These are phyloP conservation scores for Colletotrichum filicis DNA, from an alignment of 2,329 filamentous ascomycete genomes.

Conservation along the genomic window DNA sequence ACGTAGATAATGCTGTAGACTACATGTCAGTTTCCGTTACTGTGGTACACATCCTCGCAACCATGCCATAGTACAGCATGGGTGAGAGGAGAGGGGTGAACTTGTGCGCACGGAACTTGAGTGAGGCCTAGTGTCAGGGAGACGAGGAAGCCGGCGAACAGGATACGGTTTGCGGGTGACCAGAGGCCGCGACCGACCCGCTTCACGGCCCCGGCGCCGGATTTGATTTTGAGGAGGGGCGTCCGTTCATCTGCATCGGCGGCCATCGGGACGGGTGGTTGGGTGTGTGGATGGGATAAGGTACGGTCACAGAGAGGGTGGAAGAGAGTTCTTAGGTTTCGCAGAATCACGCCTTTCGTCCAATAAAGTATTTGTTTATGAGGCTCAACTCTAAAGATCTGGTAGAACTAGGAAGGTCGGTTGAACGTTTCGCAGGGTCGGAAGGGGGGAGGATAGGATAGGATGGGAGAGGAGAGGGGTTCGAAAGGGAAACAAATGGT, in stretches of 20 bases:
- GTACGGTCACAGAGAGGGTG: neutral
- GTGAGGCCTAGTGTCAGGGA: constrained; percentile 62
- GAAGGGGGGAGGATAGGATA: neutral
- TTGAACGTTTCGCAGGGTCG: neutral
- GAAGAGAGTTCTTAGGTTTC: neutral
- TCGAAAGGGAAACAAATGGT: neutral
- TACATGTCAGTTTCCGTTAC: constrained; percentile 12
- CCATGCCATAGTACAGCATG: too few species aligned
- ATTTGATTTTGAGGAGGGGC: constrained; percentile 30
- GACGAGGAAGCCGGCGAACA: constrained; percentile 70
- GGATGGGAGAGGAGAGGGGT: neutral
- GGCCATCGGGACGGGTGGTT: constrained; percentile 17
- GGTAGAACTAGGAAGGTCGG: constrained; percentile 15
- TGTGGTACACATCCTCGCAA: neutral
- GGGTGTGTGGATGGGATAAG: too few species aligned
- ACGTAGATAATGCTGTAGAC: constrained; percentile 64
- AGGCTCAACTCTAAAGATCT: constrained; percentile 16
- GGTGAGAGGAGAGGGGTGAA: neutral
- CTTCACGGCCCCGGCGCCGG: constrained; percentile 33
- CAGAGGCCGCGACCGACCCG: constrained; percentile 30
- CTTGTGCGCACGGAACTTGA: constrained; percentile 56
- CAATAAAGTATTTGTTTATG: neutral
- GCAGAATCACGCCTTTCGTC: neutral
- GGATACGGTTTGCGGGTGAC: constrained; percentile 53
- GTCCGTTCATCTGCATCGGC: constrained; percentile 29